Percentiles rank a stretch among this genome's conserved stretches.
Conservation (phyloP, 202 grass and related monocot species). For the Setaria italica region DNA sequence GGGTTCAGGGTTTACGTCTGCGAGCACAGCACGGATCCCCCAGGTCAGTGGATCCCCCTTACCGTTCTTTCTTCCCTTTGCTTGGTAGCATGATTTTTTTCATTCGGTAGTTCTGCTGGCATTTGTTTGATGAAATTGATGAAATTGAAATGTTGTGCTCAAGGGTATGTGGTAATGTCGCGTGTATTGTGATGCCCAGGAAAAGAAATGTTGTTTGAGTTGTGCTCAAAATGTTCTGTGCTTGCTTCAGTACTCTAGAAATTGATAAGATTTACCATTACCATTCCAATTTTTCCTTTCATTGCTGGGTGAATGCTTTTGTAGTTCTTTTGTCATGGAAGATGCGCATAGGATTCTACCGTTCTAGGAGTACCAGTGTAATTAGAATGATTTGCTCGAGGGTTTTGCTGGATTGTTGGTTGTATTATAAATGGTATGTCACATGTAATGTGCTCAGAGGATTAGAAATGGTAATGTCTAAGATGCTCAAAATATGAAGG, state of each 20-base stretch:
- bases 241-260: neutral
- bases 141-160: constrained; percentile 4
- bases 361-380: neutral
- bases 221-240: neutral
- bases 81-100: neutral
- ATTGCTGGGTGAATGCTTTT: neutral
- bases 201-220: neutral
- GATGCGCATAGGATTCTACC: neutral
- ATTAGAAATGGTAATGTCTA: neutral
- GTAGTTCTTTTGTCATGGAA: neutral
- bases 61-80: neutral
- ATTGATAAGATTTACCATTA: neutral
- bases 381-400: neutral
- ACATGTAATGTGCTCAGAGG: neutral
- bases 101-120: neutral
- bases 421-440: neutral
- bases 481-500: neutral
- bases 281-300: neutral
- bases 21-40: constrained; percentile 71
- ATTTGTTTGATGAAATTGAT: neutral
- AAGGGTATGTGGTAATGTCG: constrained; percentile 1
- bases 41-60: constrained; percentile 47
- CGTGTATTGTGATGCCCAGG: neutral
- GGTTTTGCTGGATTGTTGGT: neutral
- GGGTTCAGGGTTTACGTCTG: constrained; percentile 69